phyloP scores from a whole-genome alignment of 2,329 filamentous ascomycete species.

The Hirsutella thompsonii region DNA sequence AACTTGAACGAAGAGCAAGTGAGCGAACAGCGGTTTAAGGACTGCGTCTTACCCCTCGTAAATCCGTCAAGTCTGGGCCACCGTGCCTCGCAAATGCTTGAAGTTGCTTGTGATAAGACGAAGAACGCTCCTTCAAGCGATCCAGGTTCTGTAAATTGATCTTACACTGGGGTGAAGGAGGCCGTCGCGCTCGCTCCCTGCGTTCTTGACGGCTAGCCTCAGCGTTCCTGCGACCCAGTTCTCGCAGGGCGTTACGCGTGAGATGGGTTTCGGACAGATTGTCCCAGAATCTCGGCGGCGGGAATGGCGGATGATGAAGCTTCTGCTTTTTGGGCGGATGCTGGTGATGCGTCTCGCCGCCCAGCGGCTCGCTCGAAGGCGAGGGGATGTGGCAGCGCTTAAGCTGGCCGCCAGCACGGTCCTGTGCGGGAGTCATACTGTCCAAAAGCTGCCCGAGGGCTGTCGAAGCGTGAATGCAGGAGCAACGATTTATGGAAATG shows the following conservation, averaged over 20 bases:
- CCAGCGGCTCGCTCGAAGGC: neutral
- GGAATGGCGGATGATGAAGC: slow-evolving; percentile 1
- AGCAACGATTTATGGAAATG: no score
- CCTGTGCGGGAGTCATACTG: no score
- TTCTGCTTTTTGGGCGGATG: neutral
- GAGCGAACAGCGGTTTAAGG: neutral
- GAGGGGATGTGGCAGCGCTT: neutral
- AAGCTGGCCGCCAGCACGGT: no score
- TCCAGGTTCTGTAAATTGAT: neutral
- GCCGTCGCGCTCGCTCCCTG: neutral
- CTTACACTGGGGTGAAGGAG: no score
- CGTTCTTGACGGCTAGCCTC: neutral
- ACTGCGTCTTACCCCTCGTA: neutral
- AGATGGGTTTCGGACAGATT: neutral
- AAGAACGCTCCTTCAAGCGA: neutral
- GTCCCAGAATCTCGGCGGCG: slow-evolving; percentile 4
- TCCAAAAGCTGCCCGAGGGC: no score
- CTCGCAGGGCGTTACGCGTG: slow-evolving; percentile 1
- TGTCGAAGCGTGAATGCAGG: no score
- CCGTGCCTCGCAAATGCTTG: neutral
- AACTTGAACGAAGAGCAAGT: no score
- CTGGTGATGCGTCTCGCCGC: neutral
- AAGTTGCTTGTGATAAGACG: neutral
- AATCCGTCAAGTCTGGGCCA: neutral
- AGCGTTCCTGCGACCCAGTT: neutral